Base-by-base conservation (phyloP, 495 filamentous ascomycete species). In the Xylaria scruposa region DNA sequence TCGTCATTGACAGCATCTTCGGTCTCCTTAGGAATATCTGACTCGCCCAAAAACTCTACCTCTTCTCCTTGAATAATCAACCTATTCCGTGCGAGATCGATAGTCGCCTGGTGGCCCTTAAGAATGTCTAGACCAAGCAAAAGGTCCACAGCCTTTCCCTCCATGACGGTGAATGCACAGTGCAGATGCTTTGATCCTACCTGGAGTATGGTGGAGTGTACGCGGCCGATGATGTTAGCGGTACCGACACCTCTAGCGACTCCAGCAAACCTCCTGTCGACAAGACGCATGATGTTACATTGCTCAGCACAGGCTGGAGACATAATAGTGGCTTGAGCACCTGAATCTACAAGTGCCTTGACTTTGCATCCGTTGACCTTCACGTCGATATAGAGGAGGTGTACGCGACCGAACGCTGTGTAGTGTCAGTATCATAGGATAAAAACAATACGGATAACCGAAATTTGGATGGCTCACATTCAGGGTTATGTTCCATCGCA, bases 121-220 rank as follows among this genome's bases (percentile, higher is more conserved):
- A 98, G 84, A 92, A 99, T 99, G 79, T 99, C 96, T 58, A 99
- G 84, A 7, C 96, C 96, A 13, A 99, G 86, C 9, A 99, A 88
- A 13, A 99, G 85, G 76, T 98, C 96, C n/a, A 98, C 96, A 70
- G 93, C 90, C 81, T 98, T 99, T 46, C 96, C 96, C 82, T 99
- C 96, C 96, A 99, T 98, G 73, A 99, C 96, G n/a, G 97, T 98
- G 81, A 99, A 99, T 61, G 92, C 93, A 84, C 94, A 98, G 0
- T 95, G 90, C 63, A 99, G 87, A 77, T 93, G 94, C 76, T 95
- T 88, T 46, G 87, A 88, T 21, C 96, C 97, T 73, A 99, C 97
- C 82, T 92, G 93, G 78, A 98, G 95, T 80, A 93, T 93, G 17
- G 97, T 95, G 21, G 91, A 92, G 78, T 98, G 96, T 0, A 99